phyloP scores from a whole-genome alignment of 2,329 filamentous ascomycete species.

The Hymenoscyphus fraxineus region DNA sequence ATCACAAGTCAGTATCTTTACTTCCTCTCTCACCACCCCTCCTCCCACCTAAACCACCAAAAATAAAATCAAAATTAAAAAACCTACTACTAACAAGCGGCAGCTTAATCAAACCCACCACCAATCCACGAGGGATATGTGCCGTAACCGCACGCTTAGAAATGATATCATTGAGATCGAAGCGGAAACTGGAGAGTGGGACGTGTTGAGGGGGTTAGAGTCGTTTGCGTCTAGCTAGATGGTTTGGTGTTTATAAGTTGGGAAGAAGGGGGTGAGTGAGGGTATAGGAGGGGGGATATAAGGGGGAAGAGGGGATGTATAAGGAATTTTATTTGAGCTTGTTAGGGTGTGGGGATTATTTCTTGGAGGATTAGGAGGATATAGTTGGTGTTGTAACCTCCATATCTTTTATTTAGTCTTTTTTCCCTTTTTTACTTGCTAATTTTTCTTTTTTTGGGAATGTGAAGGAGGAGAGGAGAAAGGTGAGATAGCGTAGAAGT shows the following conservation, averaged over 20 bases:
- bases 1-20: too few relatives aligned
- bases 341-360: conserved; percentile 62
- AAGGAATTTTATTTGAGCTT: conserved; percentile 61
- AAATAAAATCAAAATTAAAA: conserved; percentile 18
- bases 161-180: conserved; percentile 68
- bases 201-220: conserved; percentile 64
- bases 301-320: conserved; percentile 39
- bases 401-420: background rate
- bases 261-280: background rate
- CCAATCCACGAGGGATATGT: conserved; percentile 54
- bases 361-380: conserved; percentile 63
- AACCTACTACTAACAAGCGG: conserved; percentile 66
- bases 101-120: conserved; percentile 75
- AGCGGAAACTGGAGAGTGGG: conserved; percentile 65
- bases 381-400: conserved; percentile 77
- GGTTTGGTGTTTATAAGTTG: conserved; percentile 16
- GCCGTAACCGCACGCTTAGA: conserved; percentile 64
- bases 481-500: too few relatives aligned
- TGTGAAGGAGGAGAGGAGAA: too few relatives aligned
- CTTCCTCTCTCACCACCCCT: too few relatives aligned
- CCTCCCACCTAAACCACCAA: conserved; percentile 34
- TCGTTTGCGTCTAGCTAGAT: conserved; percentile 90
- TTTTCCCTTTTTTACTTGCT: too few relatives aligned
- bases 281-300: background rate
- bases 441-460: too few relatives aligned